phyloP scores from a whole-genome alignment of 169 alveolate genomes.

The Plasmodium vinckei region DNA sequence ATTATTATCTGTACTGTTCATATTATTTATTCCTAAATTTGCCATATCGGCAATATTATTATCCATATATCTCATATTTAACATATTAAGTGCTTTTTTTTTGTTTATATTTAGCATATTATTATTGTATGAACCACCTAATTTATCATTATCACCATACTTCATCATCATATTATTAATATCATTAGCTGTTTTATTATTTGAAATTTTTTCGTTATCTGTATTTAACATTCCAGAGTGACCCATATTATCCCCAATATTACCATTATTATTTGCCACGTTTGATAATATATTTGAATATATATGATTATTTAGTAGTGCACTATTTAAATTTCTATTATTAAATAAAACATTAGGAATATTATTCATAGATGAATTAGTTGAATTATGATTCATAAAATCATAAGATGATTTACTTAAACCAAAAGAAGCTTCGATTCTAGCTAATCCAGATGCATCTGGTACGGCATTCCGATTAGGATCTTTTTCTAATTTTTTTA shows the following conservation, averaged over 20 bases:
- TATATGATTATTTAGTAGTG: constrained; percentile 82
- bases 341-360: constrained; percentile 86
- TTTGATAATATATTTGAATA: constrained; percentile 83
- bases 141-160: not conserved
- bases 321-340: constrained; percentile 86
- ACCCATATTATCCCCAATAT: not conserved
- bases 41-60: constrained; percentile 18
- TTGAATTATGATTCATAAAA: constrained; percentile 45
- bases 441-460: constrained; percentile 89
- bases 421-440: constrained; percentile 89
- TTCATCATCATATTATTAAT: not conserved
- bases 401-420: constrained; percentile 84
- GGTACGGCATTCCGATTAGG: constrained; percentile 88
- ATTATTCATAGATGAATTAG: constrained; percentile 84
- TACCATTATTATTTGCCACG: constrained; percentile 77
- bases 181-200: not conserved
- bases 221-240: not conserved
- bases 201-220: not conserved
- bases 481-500: constrained; percentile 87
- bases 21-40: not conserved
- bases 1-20: not conserved
- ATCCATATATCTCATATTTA: constrained; percentile 2
- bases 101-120: constrained; percentile 28
- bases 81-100: constrained; percentile 15
- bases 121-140: constrained; percentile 15